A percentile compares a stretch with the other conserved stretches of the same genome.
Conservation (phyloP, 192 early-diverging fungal genomes). For the Coemansia sp. region DNA sequence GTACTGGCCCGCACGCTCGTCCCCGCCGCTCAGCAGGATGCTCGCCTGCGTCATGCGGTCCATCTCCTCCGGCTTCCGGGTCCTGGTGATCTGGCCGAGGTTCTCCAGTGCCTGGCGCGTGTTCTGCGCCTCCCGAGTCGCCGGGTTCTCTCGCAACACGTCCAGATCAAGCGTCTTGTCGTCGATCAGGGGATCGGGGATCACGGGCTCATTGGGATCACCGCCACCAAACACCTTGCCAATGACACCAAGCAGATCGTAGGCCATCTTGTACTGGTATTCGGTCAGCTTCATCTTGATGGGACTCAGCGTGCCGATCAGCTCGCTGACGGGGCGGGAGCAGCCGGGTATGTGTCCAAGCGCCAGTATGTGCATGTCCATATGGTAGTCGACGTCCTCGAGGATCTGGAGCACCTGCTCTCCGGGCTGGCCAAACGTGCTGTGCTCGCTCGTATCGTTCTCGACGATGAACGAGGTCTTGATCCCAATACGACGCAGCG, state of each 20-base stretch:
- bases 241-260: conserved; percentile 56
- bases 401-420: conserved; percentile 70
- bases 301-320: conserved; percentile 69
- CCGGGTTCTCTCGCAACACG: conserved; percentile 47
- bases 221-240: conserved; percentile 36
- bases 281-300: conserved; percentile 77
- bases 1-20: conserved; percentile 26
- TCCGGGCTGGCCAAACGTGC: conserved; percentile 43
- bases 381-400: conserved; percentile 73
- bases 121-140: conserved; percentile 24
- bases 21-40: background rate
- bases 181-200: conserved; percentile 28
- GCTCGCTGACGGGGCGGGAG: conserved; percentile 60
- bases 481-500: conserved; percentile 60
- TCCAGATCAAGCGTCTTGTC: conserved; percentile 34
- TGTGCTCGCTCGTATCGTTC: conserved; percentile 50
- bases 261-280: conserved; percentile 81
- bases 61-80: background rate
- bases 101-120: conserved; percentile 46
- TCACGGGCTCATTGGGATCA: conserved; percentile 23
- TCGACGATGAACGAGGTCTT: conserved; percentile 57
- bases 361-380: conserved; percentile 69
- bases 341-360: conserved; percentile 58
- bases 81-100: conserved; percentile 30
- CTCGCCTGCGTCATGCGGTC: background rate